Conservation (phyloP, 805 yeast species). For the Jamesozyma piceae region DNA sequence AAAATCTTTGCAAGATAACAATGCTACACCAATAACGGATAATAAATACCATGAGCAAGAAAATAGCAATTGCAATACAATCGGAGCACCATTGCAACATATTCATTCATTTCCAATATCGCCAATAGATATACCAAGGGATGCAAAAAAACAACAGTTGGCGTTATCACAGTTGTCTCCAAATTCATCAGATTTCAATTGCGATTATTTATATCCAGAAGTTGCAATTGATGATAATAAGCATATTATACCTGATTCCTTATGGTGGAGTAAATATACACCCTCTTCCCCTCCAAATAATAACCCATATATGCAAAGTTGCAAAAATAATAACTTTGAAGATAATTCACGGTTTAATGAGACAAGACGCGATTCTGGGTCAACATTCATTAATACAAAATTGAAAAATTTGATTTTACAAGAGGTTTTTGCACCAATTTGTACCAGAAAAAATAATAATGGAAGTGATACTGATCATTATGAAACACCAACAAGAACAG, state of each 20-base stretch:
- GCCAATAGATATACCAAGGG: conserved; percentile 1
- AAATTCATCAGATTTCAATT: neutral
- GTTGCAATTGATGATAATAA: conserved; percentile 87
- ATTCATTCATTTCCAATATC: conserved; percentile 14
- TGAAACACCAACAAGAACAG: conserved; percentile 9
- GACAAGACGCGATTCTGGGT: conserved; percentile 24
- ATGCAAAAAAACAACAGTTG: neutral
- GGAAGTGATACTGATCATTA: neutral
- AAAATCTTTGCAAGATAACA: neutral
- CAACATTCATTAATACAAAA: conserved; percentile 63
- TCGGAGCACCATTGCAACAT: conserved; percentile 11
- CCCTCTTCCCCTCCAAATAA: conserved; percentile 31
- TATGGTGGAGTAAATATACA: conserved; percentile 62
- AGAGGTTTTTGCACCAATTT: conserved; percentile 51
- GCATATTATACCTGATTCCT: conserved; percentile 80
- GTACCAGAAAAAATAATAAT: conserved; percentile 5
- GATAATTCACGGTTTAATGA: neutral
- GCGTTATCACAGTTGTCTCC: neutral
- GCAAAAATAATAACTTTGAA: neutral
- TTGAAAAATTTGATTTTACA: conserved; percentile 60
- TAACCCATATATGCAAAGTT: conserved; percentile 6
- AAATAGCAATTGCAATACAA: neutral
- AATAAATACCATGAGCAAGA: conserved; percentile 8
- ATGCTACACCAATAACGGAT: conserved; percentile 4
- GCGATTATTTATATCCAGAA: conserved; percentile 42